phyloP scores from a whole-genome alignment of 1,284 basidiomycete genomes.

The Amylostereum chailletii region DNA sequence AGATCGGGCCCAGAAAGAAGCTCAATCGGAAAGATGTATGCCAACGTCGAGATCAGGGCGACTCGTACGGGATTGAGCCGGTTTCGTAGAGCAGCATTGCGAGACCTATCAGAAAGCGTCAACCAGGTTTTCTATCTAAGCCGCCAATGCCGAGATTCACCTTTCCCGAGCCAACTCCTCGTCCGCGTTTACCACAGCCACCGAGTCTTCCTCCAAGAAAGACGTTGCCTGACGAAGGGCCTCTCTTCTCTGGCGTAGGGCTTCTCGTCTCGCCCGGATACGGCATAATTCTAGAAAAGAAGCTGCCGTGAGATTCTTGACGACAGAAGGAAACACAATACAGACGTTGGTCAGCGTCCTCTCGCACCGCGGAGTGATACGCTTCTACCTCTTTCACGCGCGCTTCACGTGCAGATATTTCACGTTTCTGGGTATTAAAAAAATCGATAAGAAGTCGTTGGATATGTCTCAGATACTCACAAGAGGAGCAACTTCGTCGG shows the following conservation, averaged over 20 bases:
- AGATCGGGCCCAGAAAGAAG: constrained; percentile 74
- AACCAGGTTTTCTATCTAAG: no score
- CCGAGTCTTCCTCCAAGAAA: constrained; percentile 29
- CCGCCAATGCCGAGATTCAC: constrained; percentile 17
- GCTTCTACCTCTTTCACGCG: constrained; percentile 37
- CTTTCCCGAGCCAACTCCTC: constrained; percentile 32
- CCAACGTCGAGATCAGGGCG: constrained; percentile 66
- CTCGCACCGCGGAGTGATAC: constrained; percentile 30
- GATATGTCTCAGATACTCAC: constrained; percentile 28
- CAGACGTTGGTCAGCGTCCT: constrained; percentile 40
- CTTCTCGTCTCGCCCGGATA: constrained; percentile 27
- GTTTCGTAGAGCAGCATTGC: constrained; percentile 34
- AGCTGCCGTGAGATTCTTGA: constrained; percentile 12
- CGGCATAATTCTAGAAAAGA: constrained; percentile 18
- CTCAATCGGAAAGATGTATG: constrained; percentile 82
- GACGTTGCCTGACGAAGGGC: constrained; percentile 36
- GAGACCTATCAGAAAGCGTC: constrained; percentile 26
- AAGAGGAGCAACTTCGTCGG: constrained; percentile 32
- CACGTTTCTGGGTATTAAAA: constrained; percentile 36
- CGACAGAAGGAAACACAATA: constrained; percentile 7
- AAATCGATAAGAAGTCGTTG: background rate
- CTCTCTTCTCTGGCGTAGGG: constrained; percentile 38
- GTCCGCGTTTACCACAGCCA: constrained; percentile 25
- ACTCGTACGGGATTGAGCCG: constrained; percentile 53
- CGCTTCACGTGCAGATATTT: constrained; percentile 52